Evolutionary conservation across 371 early-diverging fungal genomes (phyloP).

Genomic region (Apophysomyces trapeziformis): DNA sequence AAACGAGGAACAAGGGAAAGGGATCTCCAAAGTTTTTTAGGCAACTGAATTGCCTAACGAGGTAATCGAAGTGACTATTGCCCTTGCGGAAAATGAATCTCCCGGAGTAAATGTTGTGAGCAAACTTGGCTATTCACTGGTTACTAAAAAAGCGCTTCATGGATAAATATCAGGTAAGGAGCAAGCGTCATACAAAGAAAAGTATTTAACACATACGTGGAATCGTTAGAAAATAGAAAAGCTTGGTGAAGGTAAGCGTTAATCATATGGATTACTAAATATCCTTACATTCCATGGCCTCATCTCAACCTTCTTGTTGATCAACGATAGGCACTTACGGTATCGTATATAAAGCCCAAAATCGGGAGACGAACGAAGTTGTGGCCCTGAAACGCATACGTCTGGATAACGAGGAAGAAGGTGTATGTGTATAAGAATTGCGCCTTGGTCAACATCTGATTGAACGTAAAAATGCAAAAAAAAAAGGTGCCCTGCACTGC

Average conservation of each 20-base stretch:
- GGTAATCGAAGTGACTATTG: too few species aligned
- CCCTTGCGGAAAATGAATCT: too few species aligned
- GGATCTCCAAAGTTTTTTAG: too few species aligned
- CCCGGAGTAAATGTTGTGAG: too few species aligned
- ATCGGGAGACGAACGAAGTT: constrained; percentile 89
- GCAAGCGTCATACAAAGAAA: background rate
- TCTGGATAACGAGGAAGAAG: constrained; percentile 96
- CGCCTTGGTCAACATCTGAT: constrained; percentile 4
- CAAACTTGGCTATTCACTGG: background rate
- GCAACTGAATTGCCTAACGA: too few species aligned
- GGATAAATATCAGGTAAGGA: constrained; percentile 81
- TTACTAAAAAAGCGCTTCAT: constrained; percentile 32
- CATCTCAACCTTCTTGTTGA: constrained; percentile 3
- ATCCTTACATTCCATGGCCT: background rate
- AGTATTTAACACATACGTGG: background rate
- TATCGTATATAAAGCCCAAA: constrained; percentile 97
- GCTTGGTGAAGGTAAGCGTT: constrained; percentile 78
- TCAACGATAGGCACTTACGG: constrained; percentile 89
- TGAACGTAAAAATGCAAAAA: constrained; percentile 17
- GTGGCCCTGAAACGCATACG: constrained; percentile 99
- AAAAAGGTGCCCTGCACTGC: constrained; percentile 92
- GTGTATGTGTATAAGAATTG: constrained; percentile 49
- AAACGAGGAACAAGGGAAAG: too few species aligned
- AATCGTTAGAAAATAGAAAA: constrained; percentile 85
- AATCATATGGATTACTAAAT: background rate